Conservation (phyloP, 257 asterid genomes). For the Capsicum pubescens region DNA sequence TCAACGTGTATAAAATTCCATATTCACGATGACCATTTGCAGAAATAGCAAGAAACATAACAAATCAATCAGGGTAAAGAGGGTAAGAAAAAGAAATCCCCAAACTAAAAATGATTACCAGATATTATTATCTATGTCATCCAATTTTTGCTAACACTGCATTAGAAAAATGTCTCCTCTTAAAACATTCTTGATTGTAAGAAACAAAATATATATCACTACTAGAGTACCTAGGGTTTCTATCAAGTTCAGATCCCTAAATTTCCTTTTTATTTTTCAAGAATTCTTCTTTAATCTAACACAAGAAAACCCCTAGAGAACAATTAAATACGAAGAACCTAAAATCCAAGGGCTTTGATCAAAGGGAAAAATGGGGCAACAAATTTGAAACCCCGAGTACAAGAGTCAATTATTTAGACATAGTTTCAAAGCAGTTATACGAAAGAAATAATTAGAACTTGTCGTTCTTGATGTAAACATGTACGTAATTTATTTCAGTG, state of each 20-base stretch:
- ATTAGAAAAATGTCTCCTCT: neutral
- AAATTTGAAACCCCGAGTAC: neutral
- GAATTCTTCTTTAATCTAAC: neutral
- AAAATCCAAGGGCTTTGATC: neutral
- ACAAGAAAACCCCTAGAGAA: neutral
- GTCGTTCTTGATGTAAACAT: neutral
- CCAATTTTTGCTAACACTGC: neutral
- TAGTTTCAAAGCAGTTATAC: neutral
- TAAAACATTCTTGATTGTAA: neutral
- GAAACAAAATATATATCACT: neutral
- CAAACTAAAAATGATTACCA: neutral
- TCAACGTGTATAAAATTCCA: neutral
- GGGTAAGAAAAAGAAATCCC: neutral
- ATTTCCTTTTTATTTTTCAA: neutral
- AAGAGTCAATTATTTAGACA: neutral
- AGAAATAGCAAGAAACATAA: neutral
- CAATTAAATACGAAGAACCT: neutral
- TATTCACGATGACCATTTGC: neutral
- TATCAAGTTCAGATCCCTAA: neutral
- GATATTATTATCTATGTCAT: neutral
- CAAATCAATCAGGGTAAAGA: neutral
- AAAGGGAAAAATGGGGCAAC: neutral
- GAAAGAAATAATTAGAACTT: neutral
- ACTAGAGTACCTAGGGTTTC: neutral
- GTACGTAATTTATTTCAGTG: neutral